Evolutionary conservation across 2,329 filamentous ascomycete species (phyloP), one percentile per base, ranked within the genome.

Genomic region (Fonsecaea monophora): DNA sequence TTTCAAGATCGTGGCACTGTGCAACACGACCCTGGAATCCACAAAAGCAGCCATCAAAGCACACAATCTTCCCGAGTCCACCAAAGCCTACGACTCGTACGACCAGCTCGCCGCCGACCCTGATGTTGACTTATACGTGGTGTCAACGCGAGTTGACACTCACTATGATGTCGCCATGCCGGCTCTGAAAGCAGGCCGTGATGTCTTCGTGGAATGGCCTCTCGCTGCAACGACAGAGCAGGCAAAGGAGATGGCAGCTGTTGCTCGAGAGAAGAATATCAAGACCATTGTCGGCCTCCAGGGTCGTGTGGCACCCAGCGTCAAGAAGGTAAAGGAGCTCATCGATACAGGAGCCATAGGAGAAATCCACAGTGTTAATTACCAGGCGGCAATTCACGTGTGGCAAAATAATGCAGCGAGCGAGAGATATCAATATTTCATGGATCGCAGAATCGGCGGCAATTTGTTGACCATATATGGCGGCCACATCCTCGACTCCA

Each of bases 191-290:
- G 82, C 84, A 0, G 86, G 85, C 0, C 87, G 88, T 73, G 72
- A 76, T 0, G 79, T 85, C 0, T 89, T 78, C 64, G 79, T 86
- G 0, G 86, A 89, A 75, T 89, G 86, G 84, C 87, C 85, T 5
- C 77, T 89, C 0, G 84, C 83, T 0, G 75, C 82, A 13, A 80
- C 83, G 61, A 73, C 76, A 0, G 64, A 72, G 1, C 75, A 80
- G 1, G 83, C 81, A 0, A 70, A 73, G 15, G 81, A 83, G 53
- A 74, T 88, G 63, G 77, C 76, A 0, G 73, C 73, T 0, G 65
- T 79, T 1, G 81, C 78, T 0, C 71, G 66, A 2, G 60, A 76
- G 30, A 76, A 76, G 5, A 75, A 80, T 0, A 73, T 74, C 3
- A 75, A 75, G 37, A 82, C 79, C 1, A 74, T 86, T 3, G 80